Evolutionary conservation across 2,329 filamentous ascomycete genomes (phyloP).

Genomic region (Lachnellula subtilissima): DNA sequence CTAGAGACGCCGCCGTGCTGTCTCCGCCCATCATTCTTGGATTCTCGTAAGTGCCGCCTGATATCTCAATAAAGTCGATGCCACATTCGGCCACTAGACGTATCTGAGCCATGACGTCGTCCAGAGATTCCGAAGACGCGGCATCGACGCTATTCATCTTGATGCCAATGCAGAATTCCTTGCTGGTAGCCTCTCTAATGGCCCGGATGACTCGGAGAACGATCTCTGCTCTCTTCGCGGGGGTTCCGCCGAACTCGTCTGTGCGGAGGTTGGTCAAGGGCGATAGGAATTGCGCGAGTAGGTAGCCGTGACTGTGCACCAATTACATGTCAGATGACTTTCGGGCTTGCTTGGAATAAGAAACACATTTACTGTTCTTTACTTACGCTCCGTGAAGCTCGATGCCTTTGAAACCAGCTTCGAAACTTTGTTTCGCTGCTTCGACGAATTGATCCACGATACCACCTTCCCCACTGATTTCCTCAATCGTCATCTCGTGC

Average conservation of each 20-base stretch:
- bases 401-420: constrained; percentile 45
- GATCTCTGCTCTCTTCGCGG: constrained; percentile 7
- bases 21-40: constrained; percentile 2
- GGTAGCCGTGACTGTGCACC: constrained; percentile 45
- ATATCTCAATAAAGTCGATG: constrained; percentile 17
- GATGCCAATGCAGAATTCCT: constrained; percentile 12
- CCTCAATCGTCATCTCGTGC: constrained; percentile 48
- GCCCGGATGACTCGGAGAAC: constrained; percentile 10
- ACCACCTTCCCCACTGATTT: constrained; percentile 43
- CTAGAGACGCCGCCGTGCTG: not conserved
- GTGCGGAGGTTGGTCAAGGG: constrained; percentile 46
- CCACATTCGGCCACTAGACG: constrained; percentile 8
- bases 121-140: constrained; percentile 7
- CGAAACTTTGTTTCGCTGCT: constrained; percentile 44
- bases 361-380: too few species aligned
- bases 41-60: constrained; percentile 49
- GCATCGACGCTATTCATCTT: constrained; percentile 15
- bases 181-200: constrained; percentile 4
- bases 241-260: constrained; percentile 50
- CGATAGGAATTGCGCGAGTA: constrained; percentile 52
- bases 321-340: too few species aligned
- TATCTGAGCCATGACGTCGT: constrained; percentile 13
- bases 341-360: too few species aligned
- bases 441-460: constrained; percentile 32
- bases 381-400: constrained; percentile 44